Percentiles rank a stretch among this genome's conserved stretches.
Evolutionary conservation across 2,329 filamentous ascomycete genomes (phyloP).

Genomic region (Dendryphion nanum): DNA sequence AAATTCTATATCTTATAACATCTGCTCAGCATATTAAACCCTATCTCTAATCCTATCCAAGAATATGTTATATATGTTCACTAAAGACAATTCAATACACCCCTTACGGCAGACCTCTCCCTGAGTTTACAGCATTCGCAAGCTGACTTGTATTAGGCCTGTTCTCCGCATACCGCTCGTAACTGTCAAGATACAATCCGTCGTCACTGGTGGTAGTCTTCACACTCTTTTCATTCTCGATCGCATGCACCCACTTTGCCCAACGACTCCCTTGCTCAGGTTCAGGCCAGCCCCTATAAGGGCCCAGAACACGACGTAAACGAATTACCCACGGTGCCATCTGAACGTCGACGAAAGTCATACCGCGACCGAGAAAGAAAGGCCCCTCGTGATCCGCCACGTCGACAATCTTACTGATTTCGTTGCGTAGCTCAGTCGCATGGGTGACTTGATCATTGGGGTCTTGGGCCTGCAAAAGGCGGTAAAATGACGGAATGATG

Average conservation of each 20-base stretch:
- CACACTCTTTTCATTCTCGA: slow-evolving; percentile 64
- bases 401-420: slow-evolving; percentile 62
- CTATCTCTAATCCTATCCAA: too few species aligned
- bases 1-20: too few species aligned
- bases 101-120: slow-evolving; percentile 51
- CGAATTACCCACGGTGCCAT: slow-evolving; percentile 74
- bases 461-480: slow-evolving; percentile 66
- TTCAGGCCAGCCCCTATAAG: slow-evolving; percentile 65
- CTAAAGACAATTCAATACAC: too few species aligned
- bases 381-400: slow-evolving; percentile 62
- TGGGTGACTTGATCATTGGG: slow-evolving; percentile 56
- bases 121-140: slow-evolving; percentile 60
- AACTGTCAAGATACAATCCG: slow-evolving; percentile 65
- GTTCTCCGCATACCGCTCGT: slow-evolving; percentile 64
- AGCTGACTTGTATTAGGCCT: slow-evolving; percentile 58
- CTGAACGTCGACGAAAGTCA: slow-evolving; percentile 71
- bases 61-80: too few species aligned
- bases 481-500: slow-evolving; percentile 75
- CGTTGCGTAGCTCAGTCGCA: slow-evolving; percentile 61
- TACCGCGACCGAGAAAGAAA: slow-evolving; percentile 61
- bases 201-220: slow-evolving; percentile 66
- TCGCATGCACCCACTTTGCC: slow-evolving; percentile 67
- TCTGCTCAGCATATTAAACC: too few species aligned
- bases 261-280: slow-evolving; percentile 63
- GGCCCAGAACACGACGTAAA: slow-evolving; percentile 63